A percentile compares a stretch with the other conserved stretches of the same genome.
phyloP scores from a whole-genome alignment of 805 yeast genomes.

The Candida awuae region DNA sequence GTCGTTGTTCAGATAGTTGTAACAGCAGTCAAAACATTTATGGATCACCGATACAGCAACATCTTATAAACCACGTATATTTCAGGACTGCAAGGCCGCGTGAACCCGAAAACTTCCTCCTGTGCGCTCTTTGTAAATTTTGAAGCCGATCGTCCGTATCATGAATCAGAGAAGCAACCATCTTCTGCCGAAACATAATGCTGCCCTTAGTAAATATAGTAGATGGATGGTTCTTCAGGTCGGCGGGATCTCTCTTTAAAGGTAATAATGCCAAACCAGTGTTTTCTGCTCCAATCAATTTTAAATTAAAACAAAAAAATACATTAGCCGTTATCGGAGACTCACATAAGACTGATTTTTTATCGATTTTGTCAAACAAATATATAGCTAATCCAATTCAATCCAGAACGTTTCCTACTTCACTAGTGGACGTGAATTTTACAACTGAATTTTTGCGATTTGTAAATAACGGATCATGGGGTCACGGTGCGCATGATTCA shows the following conservation, averaged over 20 bases:
- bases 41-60: too few relatives aligned
- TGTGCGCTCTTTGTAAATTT: too few relatives aligned
- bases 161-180: neutral
- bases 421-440: conserved; percentile 36
- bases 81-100: too few relatives aligned
- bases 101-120: too few relatives aligned
- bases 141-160: too few relatives aligned
- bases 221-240: conserved; percentile 12
- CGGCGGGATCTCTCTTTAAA: conserved; percentile 1
- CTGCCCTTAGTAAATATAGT: conserved; percentile 2
- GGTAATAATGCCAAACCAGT: conserved; percentile 14
- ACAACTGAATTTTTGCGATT: conserved; percentile 34
- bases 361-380: conserved; percentile 50
- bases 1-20: too few relatives aligned
- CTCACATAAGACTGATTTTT: conserved; percentile 43
- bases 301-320: conserved; percentile 33
- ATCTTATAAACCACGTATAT: too few relatives aligned
- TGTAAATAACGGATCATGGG: conserved; percentile 30
- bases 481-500: conserved; percentile 30
- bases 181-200: too few relatives aligned
- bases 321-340: conserved; percentile 50
- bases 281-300: conserved; percentile 34
- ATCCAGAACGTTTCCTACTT: conserved; percentile 48
- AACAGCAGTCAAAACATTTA: too few relatives aligned
- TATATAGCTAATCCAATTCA: conserved; percentile 44